Percentiles rank a stretch among this genome's conserved stretches.
These are phyloP conservation scores for Scutellaria barbata DNA, from an alignment of 257 asterid genomes.

Conservation along the genomic window DNA sequence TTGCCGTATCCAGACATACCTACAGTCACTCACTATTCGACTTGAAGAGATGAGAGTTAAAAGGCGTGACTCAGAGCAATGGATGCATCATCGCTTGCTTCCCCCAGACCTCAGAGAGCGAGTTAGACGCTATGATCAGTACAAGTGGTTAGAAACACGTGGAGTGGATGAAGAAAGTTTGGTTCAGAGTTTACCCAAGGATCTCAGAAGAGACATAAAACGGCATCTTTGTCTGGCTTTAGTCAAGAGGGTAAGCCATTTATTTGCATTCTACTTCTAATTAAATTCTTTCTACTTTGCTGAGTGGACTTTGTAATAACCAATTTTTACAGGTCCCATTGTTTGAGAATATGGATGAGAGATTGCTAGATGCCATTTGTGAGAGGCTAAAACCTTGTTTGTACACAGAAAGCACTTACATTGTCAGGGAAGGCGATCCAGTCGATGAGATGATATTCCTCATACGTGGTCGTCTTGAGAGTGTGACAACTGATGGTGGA, in stretches of 20 bases:
- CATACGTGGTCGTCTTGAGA: slow-evolving; percentile 95
- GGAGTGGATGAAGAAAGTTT: slow-evolving; percentile 94
- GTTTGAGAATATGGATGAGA: slow-evolving; percentile 95
- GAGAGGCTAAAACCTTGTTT: slow-evolving; percentile 89
- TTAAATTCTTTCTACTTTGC: neutral
- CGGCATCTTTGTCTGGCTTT: slow-evolving; percentile 98
- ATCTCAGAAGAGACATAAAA: slow-evolving; percentile 95
- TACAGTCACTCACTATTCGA: slow-evolving; percentile 94
- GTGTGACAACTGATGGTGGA: slow-evolving; percentile 98
- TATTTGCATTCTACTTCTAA: slow-evolving; percentile 16
- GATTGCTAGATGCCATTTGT: slow-evolving; percentile 95
- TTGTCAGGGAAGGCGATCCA: slow-evolving; percentile 99
- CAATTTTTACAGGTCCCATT: slow-evolving; percentile 76
- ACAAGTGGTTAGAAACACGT: slow-evolving; percentile 97
- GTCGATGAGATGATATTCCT: slow-evolving; percentile 97
- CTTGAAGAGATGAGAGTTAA: slow-evolving; percentile 99
- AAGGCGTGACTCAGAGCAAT: slow-evolving; percentile 98
- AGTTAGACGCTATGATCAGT: slow-evolving; percentile 95
- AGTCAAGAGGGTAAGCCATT: slow-evolving; percentile 79
- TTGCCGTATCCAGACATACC: slow-evolving; percentile 73
- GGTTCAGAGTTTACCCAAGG: slow-evolving; percentile 92
- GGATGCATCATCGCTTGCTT: slow-evolving; percentile 99
- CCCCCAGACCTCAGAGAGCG: slow-evolving; percentile 92
- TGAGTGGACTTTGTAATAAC: neutral
- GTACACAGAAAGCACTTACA: slow-evolving; percentile 79